Conservation (phyloP, 2,329 filamentous ascomycete species). For the Emericellopsis atlantica region DNA sequence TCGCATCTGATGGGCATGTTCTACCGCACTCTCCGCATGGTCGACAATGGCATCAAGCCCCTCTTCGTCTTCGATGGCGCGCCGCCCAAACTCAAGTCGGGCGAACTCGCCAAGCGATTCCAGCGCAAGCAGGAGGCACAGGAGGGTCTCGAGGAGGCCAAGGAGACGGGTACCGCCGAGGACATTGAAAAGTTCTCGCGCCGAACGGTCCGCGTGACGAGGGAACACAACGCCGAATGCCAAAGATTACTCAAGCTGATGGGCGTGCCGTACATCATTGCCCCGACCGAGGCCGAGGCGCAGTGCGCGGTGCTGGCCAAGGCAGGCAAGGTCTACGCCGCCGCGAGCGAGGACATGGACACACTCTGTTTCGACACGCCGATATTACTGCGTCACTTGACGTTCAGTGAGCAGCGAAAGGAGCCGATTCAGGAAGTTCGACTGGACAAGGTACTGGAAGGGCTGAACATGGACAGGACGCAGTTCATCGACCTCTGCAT, state of each 20-base stretch:
- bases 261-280: constrained; percentile 91
- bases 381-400: constrained; percentile 82
- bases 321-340: constrained; percentile 91
- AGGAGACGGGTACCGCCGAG: constrained; percentile 90
- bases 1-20: constrained; percentile 99
- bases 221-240: constrained; percentile 93
- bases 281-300: constrained; percentile 92
- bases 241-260: constrained; percentile 84
- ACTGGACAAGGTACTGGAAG: constrained; percentile 74
- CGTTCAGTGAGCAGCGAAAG: constrained; percentile 94
- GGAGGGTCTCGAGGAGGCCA: constrained; percentile 85
- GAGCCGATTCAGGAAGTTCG: constrained; percentile 95
- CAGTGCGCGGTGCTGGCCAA: constrained; percentile 85
- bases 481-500: constrained; percentile 99
- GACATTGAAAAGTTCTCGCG: constrained; percentile 98
- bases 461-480: constrained; percentile 73
- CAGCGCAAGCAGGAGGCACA: constrained; percentile 88
- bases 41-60: constrained; percentile 97
- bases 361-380: constrained; percentile 91
- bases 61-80: constrained; percentile 97
- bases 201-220: constrained; percentile 85
- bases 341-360: constrained; percentile 97
- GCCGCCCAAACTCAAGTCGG: constrained; percentile 93
- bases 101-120: constrained; percentile 90
- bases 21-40: constrained; percentile 94